Evolutionary conservation across 352 stramenopile species (phyloP).

Genomic region (Plasmopara halstedii): DNA sequence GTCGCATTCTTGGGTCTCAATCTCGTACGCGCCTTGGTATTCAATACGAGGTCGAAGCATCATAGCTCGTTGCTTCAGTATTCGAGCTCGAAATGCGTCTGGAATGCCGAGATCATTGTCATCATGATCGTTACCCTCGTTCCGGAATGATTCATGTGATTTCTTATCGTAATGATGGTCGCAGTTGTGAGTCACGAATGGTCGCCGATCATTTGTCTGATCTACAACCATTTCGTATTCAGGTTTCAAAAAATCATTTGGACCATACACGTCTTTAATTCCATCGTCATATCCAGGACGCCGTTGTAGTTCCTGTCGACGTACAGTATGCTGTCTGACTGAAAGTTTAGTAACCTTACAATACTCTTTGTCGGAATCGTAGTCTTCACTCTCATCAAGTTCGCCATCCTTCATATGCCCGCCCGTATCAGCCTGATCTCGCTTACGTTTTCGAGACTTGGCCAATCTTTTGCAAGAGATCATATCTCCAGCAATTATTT

Average conservation of each 20-base stretch:
- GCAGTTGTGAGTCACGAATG: slow-evolving; percentile 3
- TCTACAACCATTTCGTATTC: slow-evolving; percentile 4
- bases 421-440: slow-evolving; percentile 7
- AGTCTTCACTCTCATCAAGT: slow-evolving; percentile 7
- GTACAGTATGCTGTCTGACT: slow-evolving; percentile 8
- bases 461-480: slow-evolving; percentile 36
- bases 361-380: slow-evolving; percentile 12
- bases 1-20: slow-evolving; percentile 5
- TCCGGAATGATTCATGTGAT: neutral
- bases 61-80: slow-evolving; percentile 3
- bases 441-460: slow-evolving; percentile 36
- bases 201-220: slow-evolving; percentile 7
- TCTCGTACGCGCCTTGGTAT: slow-evolving; percentile 5
- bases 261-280: neutral
- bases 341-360: slow-evolving; percentile 1
- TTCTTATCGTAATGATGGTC: slow-evolving; percentile 12
- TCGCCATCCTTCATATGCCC: slow-evolving; percentile 10
- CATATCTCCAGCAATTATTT: slow-evolving; percentile 46
- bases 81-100: slow-evolving; percentile 2
- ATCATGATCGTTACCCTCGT: slow-evolving; percentile 5
- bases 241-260: neutral
- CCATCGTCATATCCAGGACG: slow-evolving; percentile 6
- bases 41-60: slow-evolving; percentile 7
- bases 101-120: slow-evolving; percentile 4
- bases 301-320: slow-evolving; percentile 3